Evolutionary conservation across 495 filamentous ascomycete genomes (phyloP).

Genomic region (Xylaria venustula): DNA sequence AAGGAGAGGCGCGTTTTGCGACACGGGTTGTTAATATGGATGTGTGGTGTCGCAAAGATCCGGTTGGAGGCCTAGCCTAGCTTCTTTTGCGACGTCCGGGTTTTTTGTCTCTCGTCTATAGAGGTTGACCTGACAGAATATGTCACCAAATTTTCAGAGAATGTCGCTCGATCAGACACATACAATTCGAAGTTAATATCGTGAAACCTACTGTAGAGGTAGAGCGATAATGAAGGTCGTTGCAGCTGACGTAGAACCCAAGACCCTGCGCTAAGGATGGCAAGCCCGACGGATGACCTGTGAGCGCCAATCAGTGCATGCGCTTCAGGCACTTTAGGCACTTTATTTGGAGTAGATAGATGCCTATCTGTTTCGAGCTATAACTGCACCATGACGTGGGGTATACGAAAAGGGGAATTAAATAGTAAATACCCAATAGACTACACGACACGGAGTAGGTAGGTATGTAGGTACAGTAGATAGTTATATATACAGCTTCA

Average conservation of each 20-base stretch:
- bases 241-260: background rate
- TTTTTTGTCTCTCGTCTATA: background rate
- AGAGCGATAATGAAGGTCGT: background rate
- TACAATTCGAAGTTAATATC: background rate
- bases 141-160: no score
- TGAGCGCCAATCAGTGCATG: background rate
- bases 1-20: constrained; percentile 9
- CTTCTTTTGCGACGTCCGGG: background rate
- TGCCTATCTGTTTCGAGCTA: background rate
- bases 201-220: background rate
- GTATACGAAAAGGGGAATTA: constrained; percentile 14
- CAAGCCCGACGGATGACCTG: background rate
- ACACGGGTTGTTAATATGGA: background rate
- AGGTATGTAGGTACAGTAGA: no score
- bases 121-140: background rate
- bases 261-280: no score
- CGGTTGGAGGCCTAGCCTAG: background rate
- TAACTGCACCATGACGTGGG: constrained; percentile 32
- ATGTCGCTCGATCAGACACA: no score
- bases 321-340: no score
- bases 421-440: background rate
- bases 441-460: no score
- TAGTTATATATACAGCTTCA: no score
- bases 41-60: constrained; percentile 4
- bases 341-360: no score